Evolutionary conservation across 352 stramenopile genomes (phyloP).

Genomic region (Pythium angustatum): DNA sequence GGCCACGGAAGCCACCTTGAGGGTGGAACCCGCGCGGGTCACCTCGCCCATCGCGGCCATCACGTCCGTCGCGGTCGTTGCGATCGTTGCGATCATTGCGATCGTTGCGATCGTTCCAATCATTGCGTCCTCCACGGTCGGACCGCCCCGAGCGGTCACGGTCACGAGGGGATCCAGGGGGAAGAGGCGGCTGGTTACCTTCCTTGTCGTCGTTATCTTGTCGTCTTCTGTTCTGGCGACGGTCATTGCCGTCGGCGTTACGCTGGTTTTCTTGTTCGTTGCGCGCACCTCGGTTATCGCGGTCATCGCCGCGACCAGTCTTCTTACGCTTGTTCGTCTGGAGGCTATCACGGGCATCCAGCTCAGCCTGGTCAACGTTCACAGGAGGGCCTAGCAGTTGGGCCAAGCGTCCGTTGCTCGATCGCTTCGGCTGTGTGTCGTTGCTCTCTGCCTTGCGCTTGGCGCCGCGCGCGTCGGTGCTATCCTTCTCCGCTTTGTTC

Average conservation of each 20-base stretch:
- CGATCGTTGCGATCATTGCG: slow-evolving; percentile 21
- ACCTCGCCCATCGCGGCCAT: slow-evolving; percentile 18
- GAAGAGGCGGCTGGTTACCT: slow-evolving; percentile 28
- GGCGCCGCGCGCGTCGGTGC: slow-evolving; percentile 15
- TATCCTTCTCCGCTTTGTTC: slow-evolving; percentile 20
- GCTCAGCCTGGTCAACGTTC: slow-evolving; percentile 75
- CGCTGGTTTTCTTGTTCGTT: slow-evolving; percentile 38
- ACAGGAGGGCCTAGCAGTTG: slow-evolving; percentile 67
- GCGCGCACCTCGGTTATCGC: slow-evolving; percentile 18
- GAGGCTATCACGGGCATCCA: slow-evolving; percentile 69
- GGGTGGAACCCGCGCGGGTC: slow-evolving; percentile 30
- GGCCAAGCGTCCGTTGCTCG: slow-evolving; percentile 35
- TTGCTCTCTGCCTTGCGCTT: slow-evolving; percentile 33
- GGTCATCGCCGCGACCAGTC: slow-evolving; percentile 26
- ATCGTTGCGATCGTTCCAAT: slow-evolving; percentile 16
- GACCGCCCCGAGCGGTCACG: slow-evolving; percentile 26
- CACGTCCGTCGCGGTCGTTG: slow-evolving; percentile 15
- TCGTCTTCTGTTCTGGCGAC: slow-evolving; percentile 32
- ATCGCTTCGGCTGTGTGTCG: slow-evolving; percentile 20
- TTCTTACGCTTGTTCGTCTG: slow-evolving; percentile 65
- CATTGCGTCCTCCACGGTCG: slow-evolving; percentile 27
- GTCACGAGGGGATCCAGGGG: slow-evolving; percentile 29
- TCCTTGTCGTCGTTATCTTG: slow-evolving; percentile 32
- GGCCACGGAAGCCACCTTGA: slow-evolving; percentile 56
- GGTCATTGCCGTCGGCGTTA: slow-evolving; percentile 20